Conservation (phyloP, 345 rosid species). For the Rubroshorea leprosula region DNA sequence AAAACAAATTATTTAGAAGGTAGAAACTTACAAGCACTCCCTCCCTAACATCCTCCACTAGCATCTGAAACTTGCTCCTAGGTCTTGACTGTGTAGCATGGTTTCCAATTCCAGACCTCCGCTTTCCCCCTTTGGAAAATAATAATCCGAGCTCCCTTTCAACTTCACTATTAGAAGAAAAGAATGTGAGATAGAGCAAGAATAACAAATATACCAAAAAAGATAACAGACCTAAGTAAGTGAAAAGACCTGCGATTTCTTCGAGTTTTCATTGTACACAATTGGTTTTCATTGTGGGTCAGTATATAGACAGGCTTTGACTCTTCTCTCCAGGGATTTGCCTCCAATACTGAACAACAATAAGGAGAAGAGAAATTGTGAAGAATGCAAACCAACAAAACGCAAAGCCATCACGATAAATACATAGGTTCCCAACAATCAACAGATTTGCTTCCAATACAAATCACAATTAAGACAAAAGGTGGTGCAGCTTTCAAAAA, state of each 20-base stretch:
- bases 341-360: slow-evolving; percentile 63
- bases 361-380: slow-evolving; percentile 1
- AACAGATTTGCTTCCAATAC: neutral
- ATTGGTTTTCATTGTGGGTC: slow-evolving; percentile 69
- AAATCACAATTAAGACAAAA: no score
- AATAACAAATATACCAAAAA: slow-evolving; percentile 10
- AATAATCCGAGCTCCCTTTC: slow-evolving; percentile 83
- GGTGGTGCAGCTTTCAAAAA: neutral
- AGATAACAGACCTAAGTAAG: slow-evolving; percentile 2
- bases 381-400: neutral
- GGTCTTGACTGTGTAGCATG: slow-evolving; percentile 51
- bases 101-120: slow-evolving; percentile 44
- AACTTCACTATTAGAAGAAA: slow-evolving; percentile 58
- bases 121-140: slow-evolving; percentile 61
- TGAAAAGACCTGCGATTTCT: slow-evolving; percentile 74
- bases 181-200: slow-evolving; percentile 14
- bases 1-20: neutral
- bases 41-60: slow-evolving; percentile 85
- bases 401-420: neutral
- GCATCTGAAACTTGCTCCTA: slow-evolving; percentile 79
- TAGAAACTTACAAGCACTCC: slow-evolving; percentile 73
- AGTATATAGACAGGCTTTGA: slow-evolving; percentile 84
- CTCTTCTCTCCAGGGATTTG: slow-evolving; percentile 91
- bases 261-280: slow-evolving; percentile 94
- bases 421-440: no score